Conservation (phyloP, 73 alveolate species). For the Paramecium biaurelia region DNA sequence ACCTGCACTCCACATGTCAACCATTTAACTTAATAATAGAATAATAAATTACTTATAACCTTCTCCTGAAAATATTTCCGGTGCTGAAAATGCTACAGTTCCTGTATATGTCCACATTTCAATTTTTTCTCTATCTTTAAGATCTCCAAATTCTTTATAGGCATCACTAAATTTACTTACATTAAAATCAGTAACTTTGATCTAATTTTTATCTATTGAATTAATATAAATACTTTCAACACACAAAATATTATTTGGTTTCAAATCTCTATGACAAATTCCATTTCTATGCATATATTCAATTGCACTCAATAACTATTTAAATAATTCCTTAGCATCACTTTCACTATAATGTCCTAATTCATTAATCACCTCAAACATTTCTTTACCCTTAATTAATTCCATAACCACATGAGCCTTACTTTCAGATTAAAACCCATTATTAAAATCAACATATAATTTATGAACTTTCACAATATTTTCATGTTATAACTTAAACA, state of each 20-base stretch:
- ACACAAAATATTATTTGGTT: constrained; percentile 55
- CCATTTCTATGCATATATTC: constrained; percentile 57
- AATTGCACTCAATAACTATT: constrained; percentile 39
- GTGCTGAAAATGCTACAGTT: constrained; percentile 60
- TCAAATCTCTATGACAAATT: constrained; percentile 55
- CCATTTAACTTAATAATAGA: background rate
- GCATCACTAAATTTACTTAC: constrained; percentile 57
- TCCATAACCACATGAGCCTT: constrained; percentile 54
- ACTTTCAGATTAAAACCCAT: constrained; percentile 54
- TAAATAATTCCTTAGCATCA: constrained; percentile 46
- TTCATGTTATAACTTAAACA: constrained; percentile 45
- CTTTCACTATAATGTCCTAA: constrained; percentile 57
- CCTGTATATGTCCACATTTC: constrained; percentile 65
- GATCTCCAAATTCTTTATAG: constrained; percentile 48
- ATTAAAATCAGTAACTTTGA: constrained; percentile 57
- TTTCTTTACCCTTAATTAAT: constrained; percentile 57
- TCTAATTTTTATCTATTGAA: constrained; percentile 36
- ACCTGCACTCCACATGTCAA: constrained; percentile 66
- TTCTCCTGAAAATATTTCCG: constrained; percentile 57
- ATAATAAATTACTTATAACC: background rate
- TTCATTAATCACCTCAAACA: constrained; percentile 61
- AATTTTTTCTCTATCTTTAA: constrained; percentile 19
- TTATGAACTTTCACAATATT: constrained; percentile 62
- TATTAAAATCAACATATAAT: constrained; percentile 34
- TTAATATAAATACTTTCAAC: background rate